These are phyloP conservation scores for Cryptococcus jaspeensis DNA, from an alignment of 1,284 basidiomycete genomes.

Conservation along the genomic window DNA sequence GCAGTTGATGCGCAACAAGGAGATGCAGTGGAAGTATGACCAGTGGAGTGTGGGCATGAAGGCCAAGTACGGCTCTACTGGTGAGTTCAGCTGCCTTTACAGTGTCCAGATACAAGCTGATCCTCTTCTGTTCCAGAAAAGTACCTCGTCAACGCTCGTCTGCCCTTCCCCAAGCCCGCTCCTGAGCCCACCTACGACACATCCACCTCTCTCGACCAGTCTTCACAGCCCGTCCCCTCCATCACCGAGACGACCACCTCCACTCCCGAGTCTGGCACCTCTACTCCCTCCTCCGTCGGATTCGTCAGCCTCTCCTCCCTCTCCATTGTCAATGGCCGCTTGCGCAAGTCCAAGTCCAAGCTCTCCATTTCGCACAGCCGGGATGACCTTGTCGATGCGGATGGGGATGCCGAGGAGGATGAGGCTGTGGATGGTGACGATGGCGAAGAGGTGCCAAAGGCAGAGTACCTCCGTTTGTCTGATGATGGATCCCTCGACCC, in stretches of 20 bases:
- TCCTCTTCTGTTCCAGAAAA: slow-evolving; percentile 26
- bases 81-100: slow-evolving; percentile 22
- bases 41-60: slow-evolving; percentile 39
- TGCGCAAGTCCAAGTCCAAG: slow-evolving; percentile 8
- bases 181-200: neutral
- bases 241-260: neutral
- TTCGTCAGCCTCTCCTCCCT: slow-evolving; percentile 29
- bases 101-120: neutral
- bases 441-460: slow-evolving; percentile 19
- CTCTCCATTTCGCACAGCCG: neutral
- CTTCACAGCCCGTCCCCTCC: no score
- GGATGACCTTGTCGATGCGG: neutral
- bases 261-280: slow-evolving; percentile 17
- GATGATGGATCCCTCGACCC: slow-evolving; percentile 26
- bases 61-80: slow-evolving; percentile 40
- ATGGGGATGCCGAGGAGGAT: neutral
- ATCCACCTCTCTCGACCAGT: no score
- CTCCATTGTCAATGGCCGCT: slow-evolving; percentile 17
- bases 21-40: slow-evolving; percentile 44
- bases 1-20: slow-evolving; percentile 40
- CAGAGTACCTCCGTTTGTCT: slow-evolving; percentile 36
- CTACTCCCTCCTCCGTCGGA: slow-evolving; percentile 28
- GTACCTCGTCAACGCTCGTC: slow-evolving; percentile 40
- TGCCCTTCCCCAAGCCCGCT: slow-evolving; percentile 22
- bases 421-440: slow-evolving; percentile 5